Evolutionary conservation across 2,329 filamentous ascomycete genomes (phyloP).

Genomic region (Colletotrichum sp.): DNA sequence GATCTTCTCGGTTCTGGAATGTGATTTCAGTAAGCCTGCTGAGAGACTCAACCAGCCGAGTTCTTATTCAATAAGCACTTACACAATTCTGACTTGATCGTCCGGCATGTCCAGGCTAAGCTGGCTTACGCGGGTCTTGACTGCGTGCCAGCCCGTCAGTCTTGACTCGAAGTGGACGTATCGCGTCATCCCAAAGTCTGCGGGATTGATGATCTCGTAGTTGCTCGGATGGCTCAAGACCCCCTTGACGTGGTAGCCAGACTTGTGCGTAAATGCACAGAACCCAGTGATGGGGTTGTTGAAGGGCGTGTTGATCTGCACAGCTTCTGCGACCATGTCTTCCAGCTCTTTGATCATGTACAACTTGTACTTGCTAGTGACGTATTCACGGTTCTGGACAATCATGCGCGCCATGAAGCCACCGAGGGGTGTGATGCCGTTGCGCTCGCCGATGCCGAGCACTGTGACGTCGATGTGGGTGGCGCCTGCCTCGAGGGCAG

Average conservation of each 20-base stretch:
- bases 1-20: slow-evolving; percentile 75
- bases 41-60: rapidly evolving
- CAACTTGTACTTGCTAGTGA: slow-evolving; percentile 86
- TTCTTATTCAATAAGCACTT: rapidly evolving
- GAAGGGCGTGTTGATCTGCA: slow-evolving; percentile 82
- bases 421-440: slow-evolving; percentile 73
- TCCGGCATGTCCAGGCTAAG: slow-evolving; percentile 81
- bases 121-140: slow-evolving; percentile 88
- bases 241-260: slow-evolving; percentile 83
- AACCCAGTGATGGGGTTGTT: slow-evolving; percentile 81
- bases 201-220: slow-evolving; percentile 83
- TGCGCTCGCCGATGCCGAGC: slow-evolving; percentile 86
- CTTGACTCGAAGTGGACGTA: slow-evolving; percentile 87
- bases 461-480: slow-evolving; percentile 84
- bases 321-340: slow-evolving; percentile 74
- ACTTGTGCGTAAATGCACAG: slow-evolving; percentile 71
- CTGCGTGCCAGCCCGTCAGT: slow-evolving; percentile 91
- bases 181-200: slow-evolving; percentile 82
- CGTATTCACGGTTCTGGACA: slow-evolving; percentile 81
- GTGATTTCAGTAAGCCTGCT: neutral
- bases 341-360: slow-evolving; percentile 78
- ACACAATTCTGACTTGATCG: slow-evolving; percentile 70
- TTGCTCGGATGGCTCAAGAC: slow-evolving; percentile 82
- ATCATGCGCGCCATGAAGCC: slow-evolving; percentile 75
- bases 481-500: slow-evolving; percentile 85